Base-by-base conservation (phyloP, 2,329 filamentous ascomycete genomes). In the Blumeria graminis region DNA sequence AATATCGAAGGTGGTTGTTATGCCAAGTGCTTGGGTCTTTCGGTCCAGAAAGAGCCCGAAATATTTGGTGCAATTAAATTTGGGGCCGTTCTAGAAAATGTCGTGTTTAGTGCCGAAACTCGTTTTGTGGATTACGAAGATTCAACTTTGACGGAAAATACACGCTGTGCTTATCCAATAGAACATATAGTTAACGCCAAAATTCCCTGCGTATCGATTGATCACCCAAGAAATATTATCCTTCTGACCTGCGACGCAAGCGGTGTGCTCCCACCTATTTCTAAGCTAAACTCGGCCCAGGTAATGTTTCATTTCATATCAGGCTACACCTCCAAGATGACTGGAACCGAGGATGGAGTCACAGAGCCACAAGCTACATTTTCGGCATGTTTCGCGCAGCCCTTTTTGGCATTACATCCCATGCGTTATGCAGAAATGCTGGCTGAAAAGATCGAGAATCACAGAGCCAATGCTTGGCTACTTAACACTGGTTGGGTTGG, bases 271-370 rank as follows among this genome's bases (percentile, higher is more conserved):
- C 92, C 92, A 57, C 92, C 92, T 53, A 96, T 98, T 73, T 95
- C 88, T 66, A 96, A 96, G 78, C 84, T 98, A 69, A 81, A 84
- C 76, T 80, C 84, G 62, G 81, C 86, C 66, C 92, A 96, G 75
- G 94, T 88, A 71, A 96, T 98, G 90, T 98, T 96, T 83, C 92
- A 98, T 78, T 98, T 98, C 81, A 98, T 98, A 73, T 94, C 86
- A 16, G 92, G 92, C 65, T 98, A 98, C 78, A 98, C 92, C 61
- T 96, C 90, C 68, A 98, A 98, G 82, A 98, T 98, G 92, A 92
- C 92, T 62, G 92, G 92, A 67, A 98, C 92, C 36, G 92, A 98
- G 74, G 87, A 95, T 62, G 92, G 92, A 67, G 81, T 98, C 62
- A 93, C 86, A 9, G 92, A 98, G 74, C 92, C 92, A 62, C 87